Base-by-base conservation (phyloP, 306 rosid species). In the Citrullus amarus region DNA sequence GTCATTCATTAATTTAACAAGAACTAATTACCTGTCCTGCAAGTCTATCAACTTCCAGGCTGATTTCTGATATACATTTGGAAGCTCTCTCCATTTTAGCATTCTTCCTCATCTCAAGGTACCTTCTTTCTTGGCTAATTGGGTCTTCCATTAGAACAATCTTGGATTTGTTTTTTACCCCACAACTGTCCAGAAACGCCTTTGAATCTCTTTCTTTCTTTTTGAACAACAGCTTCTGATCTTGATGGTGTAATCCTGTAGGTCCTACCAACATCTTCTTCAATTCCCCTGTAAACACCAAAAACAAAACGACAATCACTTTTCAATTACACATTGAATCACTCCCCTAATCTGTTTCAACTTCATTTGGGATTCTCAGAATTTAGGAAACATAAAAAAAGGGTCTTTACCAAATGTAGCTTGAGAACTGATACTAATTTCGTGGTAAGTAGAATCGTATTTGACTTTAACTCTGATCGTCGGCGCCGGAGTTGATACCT, bases 121-220 rank as follows among this genome's bases (percentile, higher is more conserved):
- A 81, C 73, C 99, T 86, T 79, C 85, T 92, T 81, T 95, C 97
- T 83, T 95, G 92, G 82, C 97, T 93, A 44, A 93, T 85, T 57
- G 98, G 96, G 76, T 95, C 99, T 79, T 95, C 99, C 67, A 88
- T 73, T 8, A 91, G 68, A 25, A 92, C 91, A 10, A 95, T 59
- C 83, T 95, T 95, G 20, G 99, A 92, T 51, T 88, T 88, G 83
- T 95, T 89, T 83, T 91, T 95, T 6, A 95, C 96, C 28, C 99
- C 97, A 76, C 81, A 82, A 36, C 84, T 81, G 79, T 92, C 99
- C 67, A 95, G 91, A 69, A 91, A 95, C 1, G 88, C 87, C 53
- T 91, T 95, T n/a, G 99, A 95, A 83, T 95, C 97, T 78, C 99
- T 92, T 87, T 95, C 99, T 39, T 84, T 95, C 30, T 89, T 93